phyloP scores from a whole-genome alignment of 331 rosid genomes.

The Arachis monticola region DNA sequence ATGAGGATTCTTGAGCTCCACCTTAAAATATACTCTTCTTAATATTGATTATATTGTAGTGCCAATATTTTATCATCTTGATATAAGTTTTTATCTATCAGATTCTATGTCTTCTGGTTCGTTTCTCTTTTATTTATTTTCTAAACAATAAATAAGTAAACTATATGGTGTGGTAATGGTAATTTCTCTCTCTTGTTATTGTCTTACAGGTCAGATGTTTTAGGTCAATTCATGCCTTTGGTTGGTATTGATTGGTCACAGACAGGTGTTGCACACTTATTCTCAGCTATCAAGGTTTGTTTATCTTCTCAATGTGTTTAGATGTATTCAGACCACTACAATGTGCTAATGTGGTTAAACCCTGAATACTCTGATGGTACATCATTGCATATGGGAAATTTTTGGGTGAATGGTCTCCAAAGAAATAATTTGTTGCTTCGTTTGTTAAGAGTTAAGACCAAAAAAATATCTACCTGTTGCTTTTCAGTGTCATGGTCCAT shows the following conservation, averaged over 20 bases:
- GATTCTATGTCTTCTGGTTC: neutral
- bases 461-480: constrained; percentile 8
- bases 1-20: constrained; percentile 14
- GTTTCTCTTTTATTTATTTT: constrained; percentile 9
- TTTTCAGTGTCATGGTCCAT: constrained; percentile 10
- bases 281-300: constrained; percentile 95
- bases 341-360: constrained; percentile 33
- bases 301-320: constrained; percentile 34
- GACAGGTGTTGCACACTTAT: constrained; percentile 91
- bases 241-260: constrained; percentile 99
- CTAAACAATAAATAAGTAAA: neutral
- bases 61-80: constrained; percentile 18
- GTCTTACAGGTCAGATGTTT: constrained; percentile 82
- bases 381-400: constrained; percentile 23
- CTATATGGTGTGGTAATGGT: constrained; percentile 17
- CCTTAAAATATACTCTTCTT: constrained; percentile 25
- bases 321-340: constrained; percentile 32
- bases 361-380: constrained; percentile 28
- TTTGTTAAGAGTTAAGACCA: constrained; percentile 30
- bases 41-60: neutral
- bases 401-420: constrained; percentile 30
- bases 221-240: constrained; percentile 99
- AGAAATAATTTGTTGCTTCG: constrained; percentile 20
- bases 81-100: constrained; percentile 6
- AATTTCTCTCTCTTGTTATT: constrained; percentile 33